Evolutionary conservation across 192 early-diverging fungal species (phyloP).

Genomic region (Pecoramyces ruminantium): DNA sequence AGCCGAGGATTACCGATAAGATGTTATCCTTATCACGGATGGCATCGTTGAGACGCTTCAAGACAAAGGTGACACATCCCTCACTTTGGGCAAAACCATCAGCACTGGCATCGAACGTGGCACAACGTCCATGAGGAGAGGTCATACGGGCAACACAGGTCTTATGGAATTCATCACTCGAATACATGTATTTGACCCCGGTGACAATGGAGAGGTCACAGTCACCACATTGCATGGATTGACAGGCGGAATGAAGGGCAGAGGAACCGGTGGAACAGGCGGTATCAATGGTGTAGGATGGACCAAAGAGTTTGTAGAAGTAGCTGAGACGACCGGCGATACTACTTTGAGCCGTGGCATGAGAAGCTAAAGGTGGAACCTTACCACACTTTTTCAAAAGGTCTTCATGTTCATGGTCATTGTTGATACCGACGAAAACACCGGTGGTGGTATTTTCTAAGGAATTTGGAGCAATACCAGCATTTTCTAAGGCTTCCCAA

Average conservation of each 20-base stretch:
- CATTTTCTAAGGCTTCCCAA: constrained; percentile 8
- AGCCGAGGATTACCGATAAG: constrained; percentile 13
- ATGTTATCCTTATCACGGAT: constrained; percentile 11
- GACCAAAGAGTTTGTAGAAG: constrained; percentile 9
- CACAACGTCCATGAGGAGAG: constrained; percentile 9
- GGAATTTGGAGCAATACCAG: constrained; percentile 3
- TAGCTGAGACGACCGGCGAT: constrained; percentile 10
- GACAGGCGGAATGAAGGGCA: constrained; percentile 9
- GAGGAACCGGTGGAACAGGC: constrained; percentile 12
- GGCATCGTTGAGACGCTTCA: constrained; percentile 13
- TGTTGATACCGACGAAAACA: constrained; percentile 7
- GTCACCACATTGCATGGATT: constrained; percentile 9
- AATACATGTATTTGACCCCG: constrained; percentile 1
- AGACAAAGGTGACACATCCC: constrained; percentile 10
- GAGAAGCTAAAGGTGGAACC: background rate
- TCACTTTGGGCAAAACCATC: constrained; percentile 17
- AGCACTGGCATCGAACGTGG: constrained; percentile 11
- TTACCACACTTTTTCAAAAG: background rate
- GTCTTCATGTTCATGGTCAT: background rate
- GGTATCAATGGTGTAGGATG: constrained; percentile 9
- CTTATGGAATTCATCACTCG: background rate
- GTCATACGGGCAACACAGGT: background rate
- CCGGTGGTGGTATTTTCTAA: constrained; percentile 9
- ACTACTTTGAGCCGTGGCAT: background rate
- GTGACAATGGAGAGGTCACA: constrained; percentile 10